Conservation (phyloP, 768 basidiomycete species). For the Royoungia palumana region DNA sequence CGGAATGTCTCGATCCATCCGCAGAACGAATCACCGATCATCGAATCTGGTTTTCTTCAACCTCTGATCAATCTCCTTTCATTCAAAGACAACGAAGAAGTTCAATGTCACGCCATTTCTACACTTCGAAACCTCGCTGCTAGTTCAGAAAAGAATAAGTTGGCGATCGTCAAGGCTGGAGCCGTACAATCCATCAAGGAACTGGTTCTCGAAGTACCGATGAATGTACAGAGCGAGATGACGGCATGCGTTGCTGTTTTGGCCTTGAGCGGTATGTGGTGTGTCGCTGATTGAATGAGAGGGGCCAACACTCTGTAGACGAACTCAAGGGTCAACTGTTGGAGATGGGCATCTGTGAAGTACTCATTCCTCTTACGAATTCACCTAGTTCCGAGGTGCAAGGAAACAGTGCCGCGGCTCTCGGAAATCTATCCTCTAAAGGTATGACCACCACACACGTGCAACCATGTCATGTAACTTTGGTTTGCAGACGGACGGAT, state of each 20-base stretch:
- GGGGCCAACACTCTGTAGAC: constrained; percentile 48
- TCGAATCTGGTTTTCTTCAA: constrained; percentile 95
- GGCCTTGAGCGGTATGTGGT: constrained; percentile 80
- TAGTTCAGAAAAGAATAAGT: constrained; percentile 96
- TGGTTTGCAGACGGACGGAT: constrained; percentile 62
- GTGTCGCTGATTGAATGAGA: not conserved
- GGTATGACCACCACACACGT: constrained; percentile 42
- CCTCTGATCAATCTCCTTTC: constrained; percentile 94
- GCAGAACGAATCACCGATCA: constrained; percentile 97
- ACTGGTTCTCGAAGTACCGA: constrained; percentile 88
- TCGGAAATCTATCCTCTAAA: constrained; percentile 97
- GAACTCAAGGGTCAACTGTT: constrained; percentile 94
- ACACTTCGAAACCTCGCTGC: constrained; percentile 96
- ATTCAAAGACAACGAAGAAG: constrained; percentile 99
- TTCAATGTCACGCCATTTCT: constrained; percentile 98
- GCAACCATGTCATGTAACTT: not conserved
- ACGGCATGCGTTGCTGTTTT: constrained; percentile 97
- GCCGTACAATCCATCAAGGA: constrained; percentile 97
- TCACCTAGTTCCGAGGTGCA: constrained; percentile 97
- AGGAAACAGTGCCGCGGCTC: constrained; percentile 95
- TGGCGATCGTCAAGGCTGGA: constrained; percentile 95
- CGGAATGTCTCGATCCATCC: constrained; percentile 99
- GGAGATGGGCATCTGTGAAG: constrained; percentile 98
- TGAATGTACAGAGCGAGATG: constrained; percentile 99
- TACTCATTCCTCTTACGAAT: constrained; percentile 93